A percentile compares a stretch with the other conserved stretches of the same genome.
These are phyloP conservation scores for Pleurotus pulmonarius DNA, from an alignment of 768 basidiomycete genomes.

Conservation along the genomic window DNA sequence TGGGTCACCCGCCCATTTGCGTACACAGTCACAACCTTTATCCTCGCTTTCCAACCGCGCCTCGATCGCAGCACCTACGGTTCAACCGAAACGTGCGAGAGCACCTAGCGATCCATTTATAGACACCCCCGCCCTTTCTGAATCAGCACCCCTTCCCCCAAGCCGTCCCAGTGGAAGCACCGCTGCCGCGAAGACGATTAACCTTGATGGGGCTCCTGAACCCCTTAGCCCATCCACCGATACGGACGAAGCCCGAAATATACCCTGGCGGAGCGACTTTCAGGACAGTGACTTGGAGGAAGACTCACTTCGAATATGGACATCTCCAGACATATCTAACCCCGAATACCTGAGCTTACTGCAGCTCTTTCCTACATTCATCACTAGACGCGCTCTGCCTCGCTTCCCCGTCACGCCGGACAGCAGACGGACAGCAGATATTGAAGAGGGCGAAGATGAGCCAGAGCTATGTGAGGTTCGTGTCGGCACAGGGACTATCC, in stretches of 20 bases:
- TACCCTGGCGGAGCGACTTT: constrained; percentile 13
- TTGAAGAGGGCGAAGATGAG: constrained; percentile 68
- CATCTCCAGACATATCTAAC: constrained; percentile 73
- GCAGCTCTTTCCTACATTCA: constrained; percentile 73
- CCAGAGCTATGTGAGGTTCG: constrained; percentile 54
- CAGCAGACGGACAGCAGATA: constrained; percentile 42
- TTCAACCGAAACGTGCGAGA: constrained; percentile 59
- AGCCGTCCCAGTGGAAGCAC: constrained; percentile 41
- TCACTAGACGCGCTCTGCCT: constrained; percentile 65
- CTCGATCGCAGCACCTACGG: constrained; percentile 36
- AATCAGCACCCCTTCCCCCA: constrained; percentile 50
- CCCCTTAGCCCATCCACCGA: neutral
- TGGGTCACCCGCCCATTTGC: constrained; percentile 40
- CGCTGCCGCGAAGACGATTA: constrained; percentile 11
- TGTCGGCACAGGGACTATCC: constrained; percentile 83
- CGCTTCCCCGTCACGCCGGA: constrained; percentile 53
- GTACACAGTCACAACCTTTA: constrained; percentile 54
- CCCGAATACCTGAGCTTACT: constrained; percentile 69
- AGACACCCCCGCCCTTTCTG: constrained; percentile 62
- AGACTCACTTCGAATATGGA: constrained; percentile 73
- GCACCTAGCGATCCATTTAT: constrained; percentile 80
- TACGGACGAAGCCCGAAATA: neutral
- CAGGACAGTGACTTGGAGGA: constrained; percentile 26
- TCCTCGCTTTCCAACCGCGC: constrained; percentile 35
- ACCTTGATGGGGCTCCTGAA: constrained; percentile 27